These are phyloP conservation scores for Exidia glandulosa DNA, from an alignment of 768 basidiomycete species.

Conservation along the genomic window DNA sequence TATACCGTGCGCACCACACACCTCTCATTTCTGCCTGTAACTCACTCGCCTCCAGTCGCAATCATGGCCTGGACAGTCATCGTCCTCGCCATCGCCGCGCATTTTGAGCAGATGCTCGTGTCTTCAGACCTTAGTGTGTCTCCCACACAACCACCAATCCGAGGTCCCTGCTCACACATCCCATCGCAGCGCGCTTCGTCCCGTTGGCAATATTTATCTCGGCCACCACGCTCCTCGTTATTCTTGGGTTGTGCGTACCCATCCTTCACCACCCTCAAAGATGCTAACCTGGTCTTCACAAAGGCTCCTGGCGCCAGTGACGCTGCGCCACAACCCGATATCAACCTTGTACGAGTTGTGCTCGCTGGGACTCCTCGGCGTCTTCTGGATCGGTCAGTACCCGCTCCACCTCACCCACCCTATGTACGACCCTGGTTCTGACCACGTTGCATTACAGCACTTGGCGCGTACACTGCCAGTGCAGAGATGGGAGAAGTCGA, in stretches of 20 bases:
- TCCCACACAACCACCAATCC: background rate
- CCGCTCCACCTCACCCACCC: background rate
- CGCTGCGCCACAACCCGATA: conserved; percentile 44
- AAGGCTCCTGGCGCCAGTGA: conserved; percentile 17
- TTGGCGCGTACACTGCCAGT: conserved; percentile 59
- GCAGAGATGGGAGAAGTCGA: conserved; percentile 74
- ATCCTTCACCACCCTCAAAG: background rate
- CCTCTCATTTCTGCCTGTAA: no score
- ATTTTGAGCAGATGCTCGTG: conserved; percentile 60
- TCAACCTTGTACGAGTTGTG: conserved; percentile 68
- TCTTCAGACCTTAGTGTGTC: conserved; percentile 72
- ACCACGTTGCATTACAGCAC: conserved; percentile 33
- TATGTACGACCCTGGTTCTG: background rate
- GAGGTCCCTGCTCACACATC: background rate
- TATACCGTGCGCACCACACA: conserved; percentile 6
- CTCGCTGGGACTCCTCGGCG: conserved; percentile 56
- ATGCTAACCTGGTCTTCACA: conserved; percentile 1
- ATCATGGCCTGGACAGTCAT: conserved; percentile 68
- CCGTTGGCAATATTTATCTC: conserved; percentile 80
- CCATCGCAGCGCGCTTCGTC: conserved; percentile 62
- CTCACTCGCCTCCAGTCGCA: conserved; percentile 30
- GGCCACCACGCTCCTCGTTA: conserved; percentile 54
- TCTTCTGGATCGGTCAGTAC: conserved; percentile 67
- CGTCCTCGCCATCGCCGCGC: conserved; percentile 67
- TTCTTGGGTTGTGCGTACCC: conserved; percentile 49